Evolutionary conservation across 768 basidiomycete genomes (phyloP).

Genomic region (Calocera viscosa): DNA sequence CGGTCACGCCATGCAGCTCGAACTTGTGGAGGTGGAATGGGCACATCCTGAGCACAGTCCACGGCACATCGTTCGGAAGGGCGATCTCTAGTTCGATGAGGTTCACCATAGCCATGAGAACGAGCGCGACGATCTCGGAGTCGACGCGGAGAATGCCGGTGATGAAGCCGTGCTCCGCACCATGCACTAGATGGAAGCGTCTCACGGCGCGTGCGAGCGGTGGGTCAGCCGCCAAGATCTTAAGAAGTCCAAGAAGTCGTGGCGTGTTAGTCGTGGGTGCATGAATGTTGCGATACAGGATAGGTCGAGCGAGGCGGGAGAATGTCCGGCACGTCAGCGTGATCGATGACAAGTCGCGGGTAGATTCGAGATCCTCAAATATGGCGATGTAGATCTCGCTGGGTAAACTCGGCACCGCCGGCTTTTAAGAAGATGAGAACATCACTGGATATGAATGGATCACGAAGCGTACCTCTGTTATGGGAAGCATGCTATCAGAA

Average conservation of each 20-base stretch:
- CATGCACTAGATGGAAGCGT: background rate
- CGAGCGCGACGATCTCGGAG: background rate
- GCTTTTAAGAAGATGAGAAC: no score
- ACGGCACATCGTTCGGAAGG: background rate
- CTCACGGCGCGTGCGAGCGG: background rate
- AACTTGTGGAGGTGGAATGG: background rate
- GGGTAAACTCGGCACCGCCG: background rate
- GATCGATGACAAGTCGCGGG: background rate
- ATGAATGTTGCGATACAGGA: background rate
- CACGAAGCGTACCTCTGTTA: no score
- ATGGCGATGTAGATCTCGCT: background rate
- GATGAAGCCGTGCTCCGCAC: background rate
- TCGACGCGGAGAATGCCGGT: background rate
- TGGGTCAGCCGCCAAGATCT: background rate
- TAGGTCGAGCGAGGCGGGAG: background rate
- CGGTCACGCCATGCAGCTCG: background rate
- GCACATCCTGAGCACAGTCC: background rate
- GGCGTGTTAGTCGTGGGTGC: background rate
- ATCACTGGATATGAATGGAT: no score
- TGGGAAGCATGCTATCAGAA: no score
- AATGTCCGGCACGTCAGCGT: background rate
- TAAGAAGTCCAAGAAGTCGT: background rate
- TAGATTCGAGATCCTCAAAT: background rate
- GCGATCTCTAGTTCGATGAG: background rate
- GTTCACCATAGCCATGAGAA: background rate